These are phyloP conservation scores for Fonsecaea multimorphosa DNA, from an alignment of 2,329 filamentous ascomycete genomes.

Conservation along the genomic window DNA sequence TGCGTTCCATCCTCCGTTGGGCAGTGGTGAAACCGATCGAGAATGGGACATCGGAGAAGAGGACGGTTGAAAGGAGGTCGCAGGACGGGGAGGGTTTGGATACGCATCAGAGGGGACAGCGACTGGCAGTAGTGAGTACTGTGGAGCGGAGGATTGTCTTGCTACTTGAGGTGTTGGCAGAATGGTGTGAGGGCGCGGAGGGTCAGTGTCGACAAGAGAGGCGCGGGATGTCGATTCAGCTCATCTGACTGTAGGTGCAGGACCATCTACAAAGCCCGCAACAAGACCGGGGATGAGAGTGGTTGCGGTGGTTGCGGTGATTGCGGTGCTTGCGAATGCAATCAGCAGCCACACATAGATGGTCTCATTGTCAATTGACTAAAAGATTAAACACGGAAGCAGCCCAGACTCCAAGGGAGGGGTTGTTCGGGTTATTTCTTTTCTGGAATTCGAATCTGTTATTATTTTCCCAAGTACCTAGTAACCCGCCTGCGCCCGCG, in stretches of 20 bases:
- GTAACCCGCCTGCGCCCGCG: not conserved
- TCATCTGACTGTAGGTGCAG: conserved; percentile 3
- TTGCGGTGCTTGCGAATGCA: too few relatives aligned
- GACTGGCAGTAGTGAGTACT: conserved; percentile 11
- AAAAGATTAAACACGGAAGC: not conserved
- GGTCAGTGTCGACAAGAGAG: not conserved
- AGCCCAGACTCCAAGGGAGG: conserved; percentile 6
- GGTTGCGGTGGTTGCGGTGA: too few relatives aligned
- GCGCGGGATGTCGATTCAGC: conserved; percentile 1
- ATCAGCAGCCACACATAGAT: conserved; percentile 14
- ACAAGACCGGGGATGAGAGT: not conserved
- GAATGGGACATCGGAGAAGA: conserved; percentile 78
- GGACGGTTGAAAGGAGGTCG: conserved; percentile 43
- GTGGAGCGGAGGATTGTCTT: conserved; percentile 11
- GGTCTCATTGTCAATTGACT: too few relatives aligned
- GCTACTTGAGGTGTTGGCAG: conserved; percentile 5
- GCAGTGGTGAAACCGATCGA: conserved; percentile 83
- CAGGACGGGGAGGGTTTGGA: conserved; percentile 1
- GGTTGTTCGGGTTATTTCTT: conserved; percentile 1
- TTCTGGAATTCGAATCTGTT: conserved; percentile 1
- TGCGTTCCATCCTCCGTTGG: conserved; percentile 86
- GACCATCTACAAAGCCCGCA: conserved; percentile 8
- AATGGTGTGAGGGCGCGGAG: not conserved
- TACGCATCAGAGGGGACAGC: conserved; percentile 11
- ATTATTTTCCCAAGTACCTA: conserved; percentile 1